Conservation (phyloP, 2,329 filamentous ascomycete genomes). For the Ophidiomyces ophidiicola region DNA sequence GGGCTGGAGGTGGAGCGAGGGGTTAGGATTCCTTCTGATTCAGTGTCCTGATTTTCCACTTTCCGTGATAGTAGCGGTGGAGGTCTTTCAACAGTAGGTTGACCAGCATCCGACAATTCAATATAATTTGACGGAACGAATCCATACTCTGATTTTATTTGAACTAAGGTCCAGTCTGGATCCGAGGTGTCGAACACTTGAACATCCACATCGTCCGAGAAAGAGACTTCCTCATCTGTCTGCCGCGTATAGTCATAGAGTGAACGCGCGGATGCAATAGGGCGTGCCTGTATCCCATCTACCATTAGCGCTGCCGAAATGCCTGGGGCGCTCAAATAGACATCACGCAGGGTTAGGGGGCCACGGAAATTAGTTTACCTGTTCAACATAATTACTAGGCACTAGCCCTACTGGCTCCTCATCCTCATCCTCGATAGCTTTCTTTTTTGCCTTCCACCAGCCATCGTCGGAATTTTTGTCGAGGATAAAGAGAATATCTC, state of each 20-base stretch:
- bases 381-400: conserved; percentile 88
- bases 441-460: conserved; percentile 97
- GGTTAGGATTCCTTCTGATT: conserved; percentile 34
- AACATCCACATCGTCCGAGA: conserved; percentile 73
- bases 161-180: conserved; percentile 92
- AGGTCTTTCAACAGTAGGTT: conserved; percentile 29
- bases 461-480: conserved; percentile 68
- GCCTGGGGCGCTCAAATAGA: background rate
- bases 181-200: conserved; percentile 82
- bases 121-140: conserved; percentile 97
- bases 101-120: conserved; percentile 45
- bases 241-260: conserved; percentile 96
- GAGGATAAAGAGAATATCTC: conserved; percentile 76
- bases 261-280: conserved; percentile 64
- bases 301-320: background rate
- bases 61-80: conserved; percentile 18
- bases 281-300: conserved; percentile 43
- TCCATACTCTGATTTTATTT: conserved; percentile 71
- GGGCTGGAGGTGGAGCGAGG: conserved; percentile 24
- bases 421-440: conserved; percentile 67
- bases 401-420: conserved; percentile 84
- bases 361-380: conserved; percentile 45
- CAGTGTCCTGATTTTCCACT: conserved; percentile 29
- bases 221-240: conserved; percentile 95
- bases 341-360: background rate